Percentiles rank a stretch among this genome's conserved stretches.
These are phyloP conservation scores for Coniophora puteana DNA, from an alignment of 1,284 basidiomycete species.

Conservation along the genomic window DNA sequence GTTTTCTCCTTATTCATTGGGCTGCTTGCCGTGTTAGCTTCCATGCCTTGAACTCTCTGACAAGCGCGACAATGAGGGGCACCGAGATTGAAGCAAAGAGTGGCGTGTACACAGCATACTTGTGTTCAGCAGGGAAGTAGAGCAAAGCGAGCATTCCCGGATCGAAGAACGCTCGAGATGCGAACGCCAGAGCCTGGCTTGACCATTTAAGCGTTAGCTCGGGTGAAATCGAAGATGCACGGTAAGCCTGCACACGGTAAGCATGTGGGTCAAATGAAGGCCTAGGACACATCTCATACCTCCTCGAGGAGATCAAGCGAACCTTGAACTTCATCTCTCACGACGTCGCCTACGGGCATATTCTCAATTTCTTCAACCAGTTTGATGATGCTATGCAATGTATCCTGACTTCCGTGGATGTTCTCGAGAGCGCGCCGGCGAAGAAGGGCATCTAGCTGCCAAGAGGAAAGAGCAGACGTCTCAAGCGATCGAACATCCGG, in stretches of 20 bases:
- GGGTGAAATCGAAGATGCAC: constrained; percentile 32
- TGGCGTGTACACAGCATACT: constrained; percentile 91
- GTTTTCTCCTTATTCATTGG: no score
- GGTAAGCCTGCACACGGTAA: constrained; percentile 19
- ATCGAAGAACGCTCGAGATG: constrained; percentile 94
- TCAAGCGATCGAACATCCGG: constrained; percentile 29
- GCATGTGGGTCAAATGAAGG: constrained; percentile 6
- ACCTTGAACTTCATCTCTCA: constrained; percentile 66
- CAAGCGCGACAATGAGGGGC: constrained; percentile 71
- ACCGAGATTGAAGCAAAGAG: constrained; percentile 87
- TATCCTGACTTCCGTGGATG: constrained; percentile 62
- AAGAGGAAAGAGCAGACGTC: constrained; percentile 45
- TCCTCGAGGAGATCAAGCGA: constrained; percentile 69
- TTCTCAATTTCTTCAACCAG: constrained; percentile 83
- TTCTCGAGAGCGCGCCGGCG: constrained; percentile 75
- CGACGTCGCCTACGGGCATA: constrained; percentile 83
- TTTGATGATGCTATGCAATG: constrained; percentile 76
- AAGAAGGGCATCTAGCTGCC: constrained; percentile 79
- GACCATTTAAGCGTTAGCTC: constrained; percentile 56
- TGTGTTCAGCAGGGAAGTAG: constrained; percentile 96
- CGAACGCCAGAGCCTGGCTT: constrained; percentile 61
- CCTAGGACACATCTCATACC: constrained; percentile 38
- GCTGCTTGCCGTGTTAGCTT: no score
- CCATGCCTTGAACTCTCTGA: constrained; percentile 69
- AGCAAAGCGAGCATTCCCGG: constrained; percentile 93